Conservation (phyloP, 2,329 filamentous ascomycete species). For the Chaetomium sp. region DNA sequence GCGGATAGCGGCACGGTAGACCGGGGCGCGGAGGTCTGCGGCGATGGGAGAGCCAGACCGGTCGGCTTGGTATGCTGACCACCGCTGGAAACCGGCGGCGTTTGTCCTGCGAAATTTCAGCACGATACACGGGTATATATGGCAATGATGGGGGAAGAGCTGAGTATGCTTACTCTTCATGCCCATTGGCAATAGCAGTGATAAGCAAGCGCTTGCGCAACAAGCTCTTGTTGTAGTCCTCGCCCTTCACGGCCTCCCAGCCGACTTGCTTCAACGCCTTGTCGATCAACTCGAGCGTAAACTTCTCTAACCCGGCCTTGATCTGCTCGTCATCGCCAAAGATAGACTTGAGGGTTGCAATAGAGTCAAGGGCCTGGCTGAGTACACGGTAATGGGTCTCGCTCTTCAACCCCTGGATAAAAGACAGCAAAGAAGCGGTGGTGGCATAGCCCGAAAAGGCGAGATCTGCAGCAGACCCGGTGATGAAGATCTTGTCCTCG, state of each 20-base stretch:
- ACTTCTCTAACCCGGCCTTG: constrained; percentile 67
- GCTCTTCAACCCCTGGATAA: constrained; percentile 74
- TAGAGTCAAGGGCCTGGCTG: constrained; percentile 72
- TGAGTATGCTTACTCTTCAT: constrained; percentile 59
- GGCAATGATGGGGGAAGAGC: too few relatives aligned
- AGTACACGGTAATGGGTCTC: constrained; percentile 87
- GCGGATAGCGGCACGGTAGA: constrained; percentile 74
- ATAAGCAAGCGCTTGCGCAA: constrained; percentile 75
- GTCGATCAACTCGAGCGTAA: constrained; percentile 69
- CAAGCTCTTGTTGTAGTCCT: constrained; percentile 76
- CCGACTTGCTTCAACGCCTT: constrained; percentile 72
- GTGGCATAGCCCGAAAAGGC: constrained; percentile 80
- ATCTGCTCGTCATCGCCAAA: constrained; percentile 72
- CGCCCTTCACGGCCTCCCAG: constrained; percentile 72
- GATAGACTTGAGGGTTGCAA: constrained; percentile 73
- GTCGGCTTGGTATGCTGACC: constrained; percentile 70
- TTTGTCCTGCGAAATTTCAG: constrained; percentile 46
- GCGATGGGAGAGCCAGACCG: constrained; percentile 63
- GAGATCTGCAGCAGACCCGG: constrained; percentile 83
- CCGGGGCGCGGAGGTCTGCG: constrained; percentile 70
- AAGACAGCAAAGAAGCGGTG: constrained; percentile 73
- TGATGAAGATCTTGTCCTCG: constrained; percentile 86
- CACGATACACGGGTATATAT: too few relatives aligned
- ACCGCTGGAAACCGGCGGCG: constrained; percentile 69
- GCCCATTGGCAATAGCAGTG: constrained; percentile 67